Conservation (phyloP, 805 yeast species). For the Debaryomyces castellii region DNA sequence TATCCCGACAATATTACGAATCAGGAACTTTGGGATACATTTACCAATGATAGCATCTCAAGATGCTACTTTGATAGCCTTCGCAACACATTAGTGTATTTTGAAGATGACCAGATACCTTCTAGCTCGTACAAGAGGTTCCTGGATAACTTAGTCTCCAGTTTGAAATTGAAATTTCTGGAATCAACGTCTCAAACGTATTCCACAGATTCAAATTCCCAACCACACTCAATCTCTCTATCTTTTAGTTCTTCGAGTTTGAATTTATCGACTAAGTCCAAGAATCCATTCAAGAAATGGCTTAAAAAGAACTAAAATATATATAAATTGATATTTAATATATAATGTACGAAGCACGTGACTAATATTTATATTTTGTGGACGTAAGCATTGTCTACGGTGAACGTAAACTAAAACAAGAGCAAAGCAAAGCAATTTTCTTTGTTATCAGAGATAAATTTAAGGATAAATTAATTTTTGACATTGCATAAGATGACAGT, state of each 20-base stretch:
- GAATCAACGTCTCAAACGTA: constrained; percentile 8
- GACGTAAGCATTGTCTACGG: neutral
- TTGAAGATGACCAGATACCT: constrained; percentile 23
- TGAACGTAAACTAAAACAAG: neutral
- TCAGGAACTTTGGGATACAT: constrained; percentile 34
- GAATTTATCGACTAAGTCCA: constrained; percentile 22
- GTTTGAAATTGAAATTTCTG: constrained; percentile 32
- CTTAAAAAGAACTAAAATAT: constrained; percentile 18
- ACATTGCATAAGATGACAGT: constrained; percentile 13
- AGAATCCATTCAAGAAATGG: constrained; percentile 44
- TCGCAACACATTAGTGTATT: constrained; percentile 29
- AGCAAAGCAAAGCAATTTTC: neutral
- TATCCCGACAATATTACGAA: constrained; percentile 28
- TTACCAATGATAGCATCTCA: constrained; percentile 28
- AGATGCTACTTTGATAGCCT: constrained; percentile 30
- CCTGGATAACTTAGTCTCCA: constrained; percentile 31
- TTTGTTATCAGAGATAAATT: neutral
- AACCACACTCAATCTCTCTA: constrained; percentile 9
- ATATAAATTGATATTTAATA: neutral
- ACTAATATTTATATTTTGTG: neutral
- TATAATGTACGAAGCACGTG: neutral
- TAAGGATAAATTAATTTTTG: neutral
- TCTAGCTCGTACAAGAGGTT: constrained; percentile 27
- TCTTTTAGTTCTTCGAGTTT: constrained; percentile 24
- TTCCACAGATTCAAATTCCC: constrained; percentile 4